A percentile compares a stretch with the other conserved stretches of the same genome.
Evolutionary conservation across 805 yeast species (phyloP).

Genomic region (Wickerhamiella bombiphila): DNA sequence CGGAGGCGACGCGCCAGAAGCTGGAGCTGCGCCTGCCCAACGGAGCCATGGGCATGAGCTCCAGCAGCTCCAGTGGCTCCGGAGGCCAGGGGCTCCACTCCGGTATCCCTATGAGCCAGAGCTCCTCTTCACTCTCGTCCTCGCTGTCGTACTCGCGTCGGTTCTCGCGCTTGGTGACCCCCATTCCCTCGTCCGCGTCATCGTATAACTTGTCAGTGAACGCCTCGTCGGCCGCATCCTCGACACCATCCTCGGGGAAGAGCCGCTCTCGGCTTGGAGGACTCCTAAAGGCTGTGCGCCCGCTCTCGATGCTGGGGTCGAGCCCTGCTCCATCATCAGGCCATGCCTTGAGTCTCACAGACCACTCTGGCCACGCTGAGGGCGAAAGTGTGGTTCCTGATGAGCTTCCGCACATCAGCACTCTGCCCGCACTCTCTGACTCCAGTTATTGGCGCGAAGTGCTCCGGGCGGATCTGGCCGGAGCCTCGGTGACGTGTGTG

Average conservation of each 20-base stretch:
- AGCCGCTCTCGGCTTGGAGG: slow-evolving; percentile 26
- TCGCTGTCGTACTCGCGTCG: slow-evolving; percentile 12
- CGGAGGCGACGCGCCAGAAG: slow-evolving; percentile 37
- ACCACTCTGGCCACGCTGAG: neutral
- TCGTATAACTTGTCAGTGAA: slow-evolving; percentile 6
- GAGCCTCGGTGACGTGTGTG: neutral
- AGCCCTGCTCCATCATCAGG: no score
- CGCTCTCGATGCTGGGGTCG: slow-evolving; percentile 21
- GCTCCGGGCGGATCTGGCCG: slow-evolving; percentile 32
- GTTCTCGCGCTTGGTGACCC: slow-evolving; percentile 7
- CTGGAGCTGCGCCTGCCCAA: slow-evolving; percentile 34
- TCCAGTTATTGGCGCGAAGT: slow-evolving; percentile 34
- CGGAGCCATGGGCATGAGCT: neutral
- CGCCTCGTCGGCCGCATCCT: neutral
- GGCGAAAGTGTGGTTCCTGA: slow-evolving; percentile 28
- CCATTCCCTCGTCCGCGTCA: slow-evolving; percentile 6
- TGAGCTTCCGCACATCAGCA: slow-evolving; percentile 44
- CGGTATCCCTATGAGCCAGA: slow-evolving; percentile 12
- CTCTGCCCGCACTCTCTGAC: slow-evolving; percentile 26
- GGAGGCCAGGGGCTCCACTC: slow-evolving; percentile 6
- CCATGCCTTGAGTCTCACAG: neutral
- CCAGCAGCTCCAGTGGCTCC: slow-evolving; percentile 1
- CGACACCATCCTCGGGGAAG: slow-evolving; percentile 3
- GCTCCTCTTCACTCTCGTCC: slow-evolving; percentile 11
- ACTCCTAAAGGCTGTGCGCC: slow-evolving; percentile 27